phyloP scores from a whole-genome alignment of 805 yeast species.

The Zygoascus biomembranicola region DNA sequence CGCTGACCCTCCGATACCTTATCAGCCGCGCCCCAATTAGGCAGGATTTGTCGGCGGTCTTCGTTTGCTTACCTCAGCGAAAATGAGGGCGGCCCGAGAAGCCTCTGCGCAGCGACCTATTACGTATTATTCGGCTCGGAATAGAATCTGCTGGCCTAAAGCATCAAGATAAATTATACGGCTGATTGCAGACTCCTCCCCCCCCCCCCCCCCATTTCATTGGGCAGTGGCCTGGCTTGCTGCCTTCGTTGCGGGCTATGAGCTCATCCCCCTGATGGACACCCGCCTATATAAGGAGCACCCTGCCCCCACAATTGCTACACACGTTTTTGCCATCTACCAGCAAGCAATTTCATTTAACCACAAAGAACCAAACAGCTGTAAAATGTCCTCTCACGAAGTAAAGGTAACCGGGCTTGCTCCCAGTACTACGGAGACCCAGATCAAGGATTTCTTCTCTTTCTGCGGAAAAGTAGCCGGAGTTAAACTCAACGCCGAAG shows the following conservation, averaged over 20 bases:
- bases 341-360: neutral
- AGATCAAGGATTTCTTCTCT: slow-evolving; percentile 58
- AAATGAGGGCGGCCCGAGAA: too few relatives aligned
- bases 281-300: too few relatives aligned
- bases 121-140: too few relatives aligned
- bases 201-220: too few relatives aligned
- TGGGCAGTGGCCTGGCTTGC: too few relatives aligned
- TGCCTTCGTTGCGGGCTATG: too few relatives aligned
- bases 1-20: neutral
- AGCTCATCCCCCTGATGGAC: too few relatives aligned
- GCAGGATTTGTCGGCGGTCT: neutral
- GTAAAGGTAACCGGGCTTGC: slow-evolving; percentile 41
- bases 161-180: too few relatives aligned
- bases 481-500: slow-evolving; percentile 19
- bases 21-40: neutral
- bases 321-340: neutral
- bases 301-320: neutral
- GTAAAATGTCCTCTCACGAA: slow-evolving; percentile 17
- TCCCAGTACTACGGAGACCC: slow-evolving; percentile 37
- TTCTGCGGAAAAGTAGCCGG: slow-evolving; percentile 56
- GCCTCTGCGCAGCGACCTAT: too few relatives aligned
- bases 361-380: neutral
- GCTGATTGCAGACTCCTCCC: too few relatives aligned
- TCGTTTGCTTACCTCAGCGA: too few relatives aligned
- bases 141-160: too few relatives aligned